Evolutionary conservation across 352 stramenopile species (phyloP), one percentile per base, ranked within the genome.

Genomic region (Sclerospora graminicola): DNA sequence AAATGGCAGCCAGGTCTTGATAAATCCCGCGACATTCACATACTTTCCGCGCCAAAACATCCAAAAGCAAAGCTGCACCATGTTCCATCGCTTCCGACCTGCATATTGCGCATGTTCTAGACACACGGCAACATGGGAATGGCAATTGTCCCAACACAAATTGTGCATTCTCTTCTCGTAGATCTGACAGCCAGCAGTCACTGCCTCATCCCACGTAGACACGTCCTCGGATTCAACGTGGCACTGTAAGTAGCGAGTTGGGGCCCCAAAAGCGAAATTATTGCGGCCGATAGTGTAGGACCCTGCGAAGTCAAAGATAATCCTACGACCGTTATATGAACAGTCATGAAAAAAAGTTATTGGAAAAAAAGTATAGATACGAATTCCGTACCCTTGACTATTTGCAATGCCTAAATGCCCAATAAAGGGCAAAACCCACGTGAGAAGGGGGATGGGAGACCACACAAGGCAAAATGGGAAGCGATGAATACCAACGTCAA

Each of bases 81-180:
- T 89, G 57, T 85, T 82, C 74, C 72, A 89, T 43, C 61, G 62
- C 33, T 57, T 67, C n/a, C 67, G 46, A 33, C 73, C 71, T 1
- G 50, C 54, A 43, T 85, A 85, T 15, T 47, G 32, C n/a, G 65
- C 48, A 50, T 67, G 66, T 30, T 89, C 70, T 18, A 89, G 62
- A 46, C 78, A 88, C 45, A 68, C 66, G 13, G 86, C 90, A 11
- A 98, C 93, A 52, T 98, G 95, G 20, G 88, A 97, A 67, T 98
- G 95, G 60, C 95, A 98, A 67, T 98, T 98, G 65, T 97, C 91
- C 60, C 91, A 97, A 54, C 60, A 97, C 28, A 97, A 72, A 52
- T 98, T 98, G 73, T 98, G 93, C 82, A 97, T 96, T 39, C 93
- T 70, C 49, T 68, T 85, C 29, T 80, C 63, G 64, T 98, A 98